Base-by-base conservation (phyloP, 257 asterid genomes). In the Striga asiatica region DNA sequence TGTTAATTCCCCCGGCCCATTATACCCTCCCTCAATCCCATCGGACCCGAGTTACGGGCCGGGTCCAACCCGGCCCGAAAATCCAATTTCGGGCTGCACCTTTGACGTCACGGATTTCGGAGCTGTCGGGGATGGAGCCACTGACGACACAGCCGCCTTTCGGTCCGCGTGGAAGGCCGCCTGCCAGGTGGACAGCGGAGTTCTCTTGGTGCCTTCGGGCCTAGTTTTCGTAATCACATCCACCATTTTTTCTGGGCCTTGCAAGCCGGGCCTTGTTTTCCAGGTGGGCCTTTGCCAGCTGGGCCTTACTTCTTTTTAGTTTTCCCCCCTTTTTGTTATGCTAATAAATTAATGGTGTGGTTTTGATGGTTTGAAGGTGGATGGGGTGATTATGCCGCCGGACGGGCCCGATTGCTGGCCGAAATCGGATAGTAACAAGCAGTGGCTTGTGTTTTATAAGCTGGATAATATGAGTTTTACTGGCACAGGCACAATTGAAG, bases 321-420 rank as follows among this genome's bases (percentile, higher is more conserved):
- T 35, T 35, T 35, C 11, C 7, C 3, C 7, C 7, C 7, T 3
- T 28, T 28, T 3, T 3, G 5, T 3, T 7, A 28, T 28, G 3
- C 3, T 28, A 28, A 28, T 8, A 48, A 17, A 11, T 1, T 0
- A 51, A 3, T 61, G 0, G 0, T 21, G 22, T 49, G 7, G 31
- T 13, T 8, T 48, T 56, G 7, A 11, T 0, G 37, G 28, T 32
- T 19, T 31, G 8, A 60, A 85, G 97, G 81, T 91, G 50, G 96
- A 92, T 51, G 97, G 97, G 60, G 71, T 81, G 56, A 6, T 92
- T 34, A 84, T 82, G 99, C 71, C 94, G 62, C 99, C 97, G 0
- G 80, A 92, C 27, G 99, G 97, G 22, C 99, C 97, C 19, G 91
- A 84, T 34, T 77, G 91, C 69, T 92, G 99, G 99, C 99, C 99